phyloP scores from a whole-genome alignment of 257 asterid genomes.

The Coffea eugenioides region DNA sequence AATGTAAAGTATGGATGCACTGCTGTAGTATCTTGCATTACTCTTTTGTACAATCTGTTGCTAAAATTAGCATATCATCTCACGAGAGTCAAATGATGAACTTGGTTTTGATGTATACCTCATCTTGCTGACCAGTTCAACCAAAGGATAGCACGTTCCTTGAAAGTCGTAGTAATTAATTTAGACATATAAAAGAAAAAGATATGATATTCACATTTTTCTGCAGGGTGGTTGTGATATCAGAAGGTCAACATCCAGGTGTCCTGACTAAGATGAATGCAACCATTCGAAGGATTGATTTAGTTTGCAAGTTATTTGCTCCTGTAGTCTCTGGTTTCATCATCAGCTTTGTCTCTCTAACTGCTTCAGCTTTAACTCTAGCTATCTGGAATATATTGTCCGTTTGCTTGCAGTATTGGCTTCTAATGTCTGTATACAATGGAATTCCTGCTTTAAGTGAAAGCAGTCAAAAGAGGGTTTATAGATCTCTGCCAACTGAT shows the following conservation, averaged over 20 bases:
- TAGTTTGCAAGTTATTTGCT: constrained; percentile 70
- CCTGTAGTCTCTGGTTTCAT: constrained; percentile 79
- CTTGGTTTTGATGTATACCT: background rate
- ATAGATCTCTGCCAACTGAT: constrained; percentile 31
- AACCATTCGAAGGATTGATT: constrained; percentile 73
- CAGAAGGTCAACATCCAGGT: constrained; percentile 67
- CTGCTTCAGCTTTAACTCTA: constrained; percentile 71
- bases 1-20: background rate
- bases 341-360: constrained; percentile 73
- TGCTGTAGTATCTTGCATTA: background rate
- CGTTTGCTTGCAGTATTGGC: constrained; percentile 71
- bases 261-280: constrained; percentile 75
- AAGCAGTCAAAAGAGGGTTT: constrained; percentile 34
- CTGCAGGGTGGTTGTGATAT: constrained; percentile 87
- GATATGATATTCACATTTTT: background rate
- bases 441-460: constrained; percentile 67
- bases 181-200: background rate
- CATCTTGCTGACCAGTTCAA: background rate
- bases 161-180: background rate
- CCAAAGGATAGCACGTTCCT: background rate
- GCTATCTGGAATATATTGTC: constrained; percentile 69
- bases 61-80: background rate
- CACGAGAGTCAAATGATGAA: background rate
- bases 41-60: background rate
- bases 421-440: constrained; percentile 63